phyloP scores from a whole-genome alignment of 768 basidiomycete genomes.

The Termitomyces heimii region DNA sequence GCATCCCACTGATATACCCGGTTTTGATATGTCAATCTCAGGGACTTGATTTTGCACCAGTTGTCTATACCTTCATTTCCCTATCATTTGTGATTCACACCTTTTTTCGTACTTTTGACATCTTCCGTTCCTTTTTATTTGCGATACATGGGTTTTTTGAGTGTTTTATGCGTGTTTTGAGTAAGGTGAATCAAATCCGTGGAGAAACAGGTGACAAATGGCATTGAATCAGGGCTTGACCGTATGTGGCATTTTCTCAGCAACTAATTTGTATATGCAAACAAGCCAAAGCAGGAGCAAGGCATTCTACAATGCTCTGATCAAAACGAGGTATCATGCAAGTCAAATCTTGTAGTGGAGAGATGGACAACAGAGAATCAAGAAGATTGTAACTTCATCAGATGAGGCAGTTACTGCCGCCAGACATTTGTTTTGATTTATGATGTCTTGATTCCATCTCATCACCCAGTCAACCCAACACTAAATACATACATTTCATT shows the following conservation, averaged over 20 bases:
- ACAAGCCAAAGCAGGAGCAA: neutral
- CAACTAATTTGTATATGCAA: neutral
- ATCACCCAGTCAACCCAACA: neutral
- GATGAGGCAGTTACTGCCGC: neutral
- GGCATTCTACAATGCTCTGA: neutral
- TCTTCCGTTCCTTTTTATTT: neutral
- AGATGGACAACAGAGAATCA: constrained; percentile 1
- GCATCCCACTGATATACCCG: neutral
- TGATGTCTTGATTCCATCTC: too few relatives aligned
- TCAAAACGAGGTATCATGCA: neutral
- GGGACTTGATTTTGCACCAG: neutral
- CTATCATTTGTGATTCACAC: neutral
- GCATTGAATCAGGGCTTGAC: neutral
- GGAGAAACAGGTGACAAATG: neutral
- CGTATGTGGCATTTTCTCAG: neutral
- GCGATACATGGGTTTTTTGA: neutral
- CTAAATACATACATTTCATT: neutral
- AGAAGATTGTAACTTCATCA: too few relatives aligned
- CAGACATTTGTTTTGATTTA: too few relatives aligned
- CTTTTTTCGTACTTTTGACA: too few relatives aligned
- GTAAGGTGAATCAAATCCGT: neutral
- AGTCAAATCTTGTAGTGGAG: neutral
- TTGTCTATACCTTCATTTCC: neutral
- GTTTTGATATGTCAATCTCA: neutral
- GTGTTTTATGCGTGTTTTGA: neutral